phyloP scores from a whole-genome alignment of 768 basidiomycete species.

The Inosperma sp. region DNA sequence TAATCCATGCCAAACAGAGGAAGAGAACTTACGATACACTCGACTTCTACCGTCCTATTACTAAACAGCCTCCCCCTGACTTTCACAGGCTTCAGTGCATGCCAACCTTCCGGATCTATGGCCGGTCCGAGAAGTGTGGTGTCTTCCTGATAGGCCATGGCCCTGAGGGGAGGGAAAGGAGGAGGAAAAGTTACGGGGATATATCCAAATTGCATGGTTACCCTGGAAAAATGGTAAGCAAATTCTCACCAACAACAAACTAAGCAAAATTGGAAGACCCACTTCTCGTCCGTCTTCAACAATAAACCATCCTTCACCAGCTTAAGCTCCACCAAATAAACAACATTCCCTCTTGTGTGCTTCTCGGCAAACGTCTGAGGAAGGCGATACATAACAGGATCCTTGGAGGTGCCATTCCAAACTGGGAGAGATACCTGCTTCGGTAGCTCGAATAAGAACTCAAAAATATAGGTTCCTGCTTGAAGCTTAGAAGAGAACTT shows the following conservation, averaged over 20 bases:
- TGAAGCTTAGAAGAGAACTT: conserved; percentile 27
- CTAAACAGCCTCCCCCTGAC: conserved; percentile 29
- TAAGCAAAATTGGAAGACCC: too few species aligned
- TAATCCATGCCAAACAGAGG: background rate
- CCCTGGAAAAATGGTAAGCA: conserved; percentile 18
- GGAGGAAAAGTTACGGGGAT: conserved; percentile 31
- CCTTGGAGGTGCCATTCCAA: conserved; percentile 13
- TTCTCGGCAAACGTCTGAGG: conserved; percentile 39
- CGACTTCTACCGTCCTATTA: conserved; percentile 26
- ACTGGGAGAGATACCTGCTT: conserved; percentile 27
- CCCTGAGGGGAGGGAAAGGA: conserved; percentile 30
- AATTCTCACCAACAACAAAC: background rate
- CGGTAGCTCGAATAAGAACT: conserved; percentile 39
- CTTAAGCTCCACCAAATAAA: conserved; percentile 33
- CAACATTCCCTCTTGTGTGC: conserved; percentile 33
- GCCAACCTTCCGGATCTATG: conserved; percentile 40
- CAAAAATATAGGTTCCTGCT: conserved; percentile 34
- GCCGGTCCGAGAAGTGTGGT: conserved; percentile 34
- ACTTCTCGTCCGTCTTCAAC: conserved; percentile 34
- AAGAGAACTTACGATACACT: conserved; percentile 29
- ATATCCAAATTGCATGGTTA: conserved; percentile 29
- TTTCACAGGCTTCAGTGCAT: conserved; percentile 22
- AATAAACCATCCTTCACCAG: conserved; percentile 26
- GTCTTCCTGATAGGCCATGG: conserved; percentile 33
- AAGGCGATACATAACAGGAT: conserved; percentile 25